A percentile compares a stretch with the other conserved stretches of the same genome.
phyloP scores from a whole-genome alignment of 257 asterid species.

The Jaltomata sinuosa region DNA sequence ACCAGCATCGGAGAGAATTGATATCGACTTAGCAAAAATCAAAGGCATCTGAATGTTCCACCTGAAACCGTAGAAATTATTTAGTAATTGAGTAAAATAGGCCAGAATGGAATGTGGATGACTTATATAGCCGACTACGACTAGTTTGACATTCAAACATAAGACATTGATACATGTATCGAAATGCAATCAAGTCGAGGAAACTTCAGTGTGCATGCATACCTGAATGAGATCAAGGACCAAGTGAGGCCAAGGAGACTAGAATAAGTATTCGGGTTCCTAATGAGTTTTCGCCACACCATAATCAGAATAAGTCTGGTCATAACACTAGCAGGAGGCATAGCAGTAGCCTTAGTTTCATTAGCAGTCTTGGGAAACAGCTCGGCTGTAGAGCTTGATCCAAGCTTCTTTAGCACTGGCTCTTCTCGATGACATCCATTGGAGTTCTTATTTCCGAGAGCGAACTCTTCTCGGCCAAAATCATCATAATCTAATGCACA shows the following conservation, averaged over 20 bases:
- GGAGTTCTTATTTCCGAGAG: constrained; percentile 32
- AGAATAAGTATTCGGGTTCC: constrained; percentile 63
- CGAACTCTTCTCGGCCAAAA: constrained; percentile 38
- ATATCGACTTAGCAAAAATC: constrained; percentile 44
- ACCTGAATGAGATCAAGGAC: constrained; percentile 60
- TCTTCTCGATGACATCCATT: constrained; percentile 33
- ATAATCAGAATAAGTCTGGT: constrained; percentile 60
- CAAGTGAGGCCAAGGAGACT: constrained; percentile 59
- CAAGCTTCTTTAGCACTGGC: constrained; percentile 70
- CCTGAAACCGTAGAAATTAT: constrained; percentile 15
- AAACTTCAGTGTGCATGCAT: not conserved
- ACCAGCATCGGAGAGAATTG: constrained; percentile 66
- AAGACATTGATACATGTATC: not conserved
- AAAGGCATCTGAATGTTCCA: constrained; percentile 74
- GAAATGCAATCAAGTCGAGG: not conserved
- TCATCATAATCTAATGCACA: constrained; percentile 60
- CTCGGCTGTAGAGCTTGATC: constrained; percentile 61
- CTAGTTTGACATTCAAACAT: not conserved
- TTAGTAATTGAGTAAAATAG: not conserved
- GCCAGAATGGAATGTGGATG: not conserved
- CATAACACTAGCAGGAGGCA: constrained; percentile 75
- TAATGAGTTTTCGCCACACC: constrained; percentile 70
- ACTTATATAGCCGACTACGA: not conserved
- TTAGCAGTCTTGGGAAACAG: constrained; percentile 52
- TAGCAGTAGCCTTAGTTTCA: constrained; percentile 36